Conservation (phyloP, 2,329 filamentous ascomycete species). For the Aspergillus novofumigatus region DNA sequence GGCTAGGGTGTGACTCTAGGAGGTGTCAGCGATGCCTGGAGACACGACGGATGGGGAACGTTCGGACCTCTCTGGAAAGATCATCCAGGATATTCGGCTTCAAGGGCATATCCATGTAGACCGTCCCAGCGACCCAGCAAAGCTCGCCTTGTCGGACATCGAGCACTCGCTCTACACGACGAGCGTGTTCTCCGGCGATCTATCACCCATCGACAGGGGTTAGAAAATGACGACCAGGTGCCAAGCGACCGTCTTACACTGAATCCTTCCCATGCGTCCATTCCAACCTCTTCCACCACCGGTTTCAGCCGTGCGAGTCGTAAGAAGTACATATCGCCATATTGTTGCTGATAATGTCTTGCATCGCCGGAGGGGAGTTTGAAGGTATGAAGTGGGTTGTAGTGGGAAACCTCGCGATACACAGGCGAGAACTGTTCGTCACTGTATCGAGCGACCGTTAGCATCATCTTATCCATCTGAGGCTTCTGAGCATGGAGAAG, state of each 20-base stretch:
- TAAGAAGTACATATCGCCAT: slow-evolving; percentile 95
- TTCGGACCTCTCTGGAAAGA: slow-evolving; percentile 75
- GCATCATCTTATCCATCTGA: neutral
- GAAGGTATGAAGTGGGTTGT: slow-evolving; percentile 74
- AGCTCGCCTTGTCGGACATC: slow-evolving; percentile 94
- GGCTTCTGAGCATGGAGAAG: neutral
- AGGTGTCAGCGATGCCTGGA: neutral
- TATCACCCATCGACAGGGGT: slow-evolving; percentile 25
- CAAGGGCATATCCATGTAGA: slow-evolving; percentile 95
- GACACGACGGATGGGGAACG: slow-evolving; percentile 24
- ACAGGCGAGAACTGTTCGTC: slow-evolving; percentile 40
- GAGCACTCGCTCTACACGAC: slow-evolving; percentile 78
- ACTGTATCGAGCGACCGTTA: slow-evolving; percentile 12
- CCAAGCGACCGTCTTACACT: slow-evolving; percentile 41
- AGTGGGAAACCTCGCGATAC: slow-evolving; percentile 57
- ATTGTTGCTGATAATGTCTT: slow-evolving; percentile 86
- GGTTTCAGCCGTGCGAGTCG: slow-evolving; percentile 85
- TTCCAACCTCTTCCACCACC: slow-evolving; percentile 68
- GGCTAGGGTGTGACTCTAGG: slow-evolving; percentile 80
- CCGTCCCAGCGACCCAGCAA: slow-evolving; percentile 90
- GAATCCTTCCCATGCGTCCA: slow-evolving; percentile 71
- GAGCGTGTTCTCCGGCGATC: slow-evolving; percentile 71
- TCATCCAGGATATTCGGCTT: slow-evolving; percentile 97
- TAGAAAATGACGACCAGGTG: too few relatives aligned
- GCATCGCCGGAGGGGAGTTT: slow-evolving; percentile 60